Percentiles rank a stretch among this genome's conserved stretches.
Conservation (phyloP, 306 rosid genomes). For the Chamaecrista fasciculata region DNA sequence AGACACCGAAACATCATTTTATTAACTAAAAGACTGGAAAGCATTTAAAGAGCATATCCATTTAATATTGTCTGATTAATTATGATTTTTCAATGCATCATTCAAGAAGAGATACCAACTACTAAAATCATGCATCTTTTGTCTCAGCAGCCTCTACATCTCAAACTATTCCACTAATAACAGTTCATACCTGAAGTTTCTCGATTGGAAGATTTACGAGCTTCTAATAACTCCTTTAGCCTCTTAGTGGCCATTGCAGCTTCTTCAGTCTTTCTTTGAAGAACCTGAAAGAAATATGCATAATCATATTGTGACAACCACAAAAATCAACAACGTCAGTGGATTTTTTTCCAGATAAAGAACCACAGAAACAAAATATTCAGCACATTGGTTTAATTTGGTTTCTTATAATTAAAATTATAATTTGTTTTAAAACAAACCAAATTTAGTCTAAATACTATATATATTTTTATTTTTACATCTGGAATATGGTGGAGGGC, state of each 20-base stretch:
- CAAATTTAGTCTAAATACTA: neutral
- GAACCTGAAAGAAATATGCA: slow-evolving; percentile 63
- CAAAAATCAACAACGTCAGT: slow-evolving; percentile 17
- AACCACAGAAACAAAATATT: slow-evolving; percentile 1
- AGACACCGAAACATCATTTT: slow-evolving; percentile 22
- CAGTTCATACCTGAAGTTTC: slow-evolving; percentile 68
- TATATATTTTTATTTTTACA: neutral
- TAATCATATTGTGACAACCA: slow-evolving; percentile 22
- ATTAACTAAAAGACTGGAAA: slow-evolving; percentile 16
- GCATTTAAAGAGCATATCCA: slow-evolving; percentile 27
- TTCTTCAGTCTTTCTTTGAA: slow-evolving; percentile 98
- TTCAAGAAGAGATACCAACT: slow-evolving; percentile 10
- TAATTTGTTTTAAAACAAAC: neutral
- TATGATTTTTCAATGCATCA: slow-evolving; percentile 8
- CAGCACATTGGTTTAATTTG: slow-evolving; percentile 17
- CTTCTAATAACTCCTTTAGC: slow-evolving; percentile 95
- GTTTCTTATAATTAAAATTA: slow-evolving; percentile 6
- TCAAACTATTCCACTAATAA: slow-evolving; percentile 11
- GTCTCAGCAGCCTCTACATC: slow-evolving; percentile 17
- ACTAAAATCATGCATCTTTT: slow-evolving; percentile 22
- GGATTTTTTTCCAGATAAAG: neutral
- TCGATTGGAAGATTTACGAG: slow-evolving; percentile 89
- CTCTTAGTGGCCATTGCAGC: slow-evolving; percentile 99
- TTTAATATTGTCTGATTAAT: slow-evolving; percentile 9
- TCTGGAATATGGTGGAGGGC: slow-evolving; percentile 13